These are phyloP conservation scores for Psilocybe cubensis DNA, from an alignment of 768 basidiomycete genomes.

Conservation along the genomic window DNA sequence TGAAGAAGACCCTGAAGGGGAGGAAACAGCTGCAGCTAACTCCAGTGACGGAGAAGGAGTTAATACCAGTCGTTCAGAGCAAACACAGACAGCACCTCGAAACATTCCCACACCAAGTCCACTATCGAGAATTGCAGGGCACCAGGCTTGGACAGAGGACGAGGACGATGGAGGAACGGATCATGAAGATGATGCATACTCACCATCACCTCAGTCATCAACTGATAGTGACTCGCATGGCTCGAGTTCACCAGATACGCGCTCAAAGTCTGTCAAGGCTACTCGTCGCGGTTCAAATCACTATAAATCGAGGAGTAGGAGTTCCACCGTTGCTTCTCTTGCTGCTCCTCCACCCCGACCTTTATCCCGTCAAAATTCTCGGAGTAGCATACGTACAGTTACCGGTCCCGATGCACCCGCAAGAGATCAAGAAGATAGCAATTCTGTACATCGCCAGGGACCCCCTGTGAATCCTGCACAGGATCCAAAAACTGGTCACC, in stretches of 20 bases:
- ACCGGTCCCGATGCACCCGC: slow-evolving; percentile 55
- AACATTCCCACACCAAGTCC: slow-evolving; percentile 62
- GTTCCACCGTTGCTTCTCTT: slow-evolving; percentile 69
- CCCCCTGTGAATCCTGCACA: slow-evolving; percentile 26
- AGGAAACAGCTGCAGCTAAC: slow-evolving; percentile 26
- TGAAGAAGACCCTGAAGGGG: slow-evolving; percentile 31
- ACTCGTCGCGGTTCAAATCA: slow-evolving; percentile 33
- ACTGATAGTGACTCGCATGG: slow-evolving; percentile 61
- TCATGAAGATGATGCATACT: slow-evolving; percentile 52
- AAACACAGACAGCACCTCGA: slow-evolving; percentile 29
- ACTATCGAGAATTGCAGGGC: slow-evolving; percentile 58
- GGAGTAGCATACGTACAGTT: slow-evolving; percentile 74
- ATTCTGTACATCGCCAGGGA: slow-evolving; percentile 22
- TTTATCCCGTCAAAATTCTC: slow-evolving; percentile 54
- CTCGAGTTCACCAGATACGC: slow-evolving; percentile 33
- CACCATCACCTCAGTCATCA: slow-evolving; percentile 72
- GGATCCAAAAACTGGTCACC: slow-evolving; percentile 23
- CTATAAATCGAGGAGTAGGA: slow-evolving; percentile 56
- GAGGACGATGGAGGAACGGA: slow-evolving; percentile 42
- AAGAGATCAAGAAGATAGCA: slow-evolving; percentile 28
- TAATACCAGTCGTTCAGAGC: slow-evolving; percentile 36
- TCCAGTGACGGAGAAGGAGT: slow-evolving; percentile 40
- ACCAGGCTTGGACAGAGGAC: slow-evolving; percentile 58
- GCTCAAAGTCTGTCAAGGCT: slow-evolving; percentile 33
- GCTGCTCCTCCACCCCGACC: slow-evolving; percentile 39